Conservation (phyloP, 1,139 yeast species). For the Magnusiomyces magnusii region DNA sequence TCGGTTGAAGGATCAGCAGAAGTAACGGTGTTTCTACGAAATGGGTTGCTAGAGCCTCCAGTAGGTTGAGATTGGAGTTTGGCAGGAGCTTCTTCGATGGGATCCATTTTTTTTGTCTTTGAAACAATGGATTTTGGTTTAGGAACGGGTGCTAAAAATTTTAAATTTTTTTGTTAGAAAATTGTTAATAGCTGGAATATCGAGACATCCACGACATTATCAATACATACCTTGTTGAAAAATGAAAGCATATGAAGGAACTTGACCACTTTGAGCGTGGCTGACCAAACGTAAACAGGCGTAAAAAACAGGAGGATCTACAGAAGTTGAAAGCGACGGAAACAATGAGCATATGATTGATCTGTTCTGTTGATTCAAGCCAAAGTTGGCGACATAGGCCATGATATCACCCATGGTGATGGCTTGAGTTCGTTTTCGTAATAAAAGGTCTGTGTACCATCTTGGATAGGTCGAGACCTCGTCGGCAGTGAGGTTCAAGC, state of each 20-base stretch:
- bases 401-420: constrained; percentile 35
- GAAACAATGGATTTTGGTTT: constrained; percentile 34
- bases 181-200: too few species aligned
- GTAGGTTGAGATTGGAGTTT: constrained; percentile 9
- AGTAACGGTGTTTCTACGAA: constrained; percentile 20
- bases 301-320: constrained; percentile 38
- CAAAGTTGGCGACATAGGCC: constrained; percentile 37
- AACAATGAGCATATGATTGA: constrained; percentile 24
- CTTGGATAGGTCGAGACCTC: constrained; percentile 37
- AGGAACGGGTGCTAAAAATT: constrained; percentile 33
- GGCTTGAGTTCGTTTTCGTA: constrained; percentile 33
- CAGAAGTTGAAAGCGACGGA: constrained; percentile 28
- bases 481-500: constrained; percentile 34
- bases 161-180: background rate
- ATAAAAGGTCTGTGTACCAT: constrained; percentile 38
- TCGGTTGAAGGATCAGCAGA: constrained; percentile 9
- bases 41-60: constrained; percentile 25
- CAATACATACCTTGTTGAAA: constrained; percentile 23
- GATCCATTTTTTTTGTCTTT: constrained; percentile 26
- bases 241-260: constrained; percentile 25
- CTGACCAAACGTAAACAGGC: constrained; percentile 36
- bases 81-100: constrained; percentile 4
- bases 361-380: constrained; percentile 31
- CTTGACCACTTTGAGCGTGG: constrained; percentile 33
- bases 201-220: too few species aligned